A percentile compares a stretch with the other conserved stretches of the same genome.
These are phyloP conservation scores for Nothophytophthora sp. DNA, from an alignment of 352 stramenopile genomes.

Conservation along the genomic window DNA sequence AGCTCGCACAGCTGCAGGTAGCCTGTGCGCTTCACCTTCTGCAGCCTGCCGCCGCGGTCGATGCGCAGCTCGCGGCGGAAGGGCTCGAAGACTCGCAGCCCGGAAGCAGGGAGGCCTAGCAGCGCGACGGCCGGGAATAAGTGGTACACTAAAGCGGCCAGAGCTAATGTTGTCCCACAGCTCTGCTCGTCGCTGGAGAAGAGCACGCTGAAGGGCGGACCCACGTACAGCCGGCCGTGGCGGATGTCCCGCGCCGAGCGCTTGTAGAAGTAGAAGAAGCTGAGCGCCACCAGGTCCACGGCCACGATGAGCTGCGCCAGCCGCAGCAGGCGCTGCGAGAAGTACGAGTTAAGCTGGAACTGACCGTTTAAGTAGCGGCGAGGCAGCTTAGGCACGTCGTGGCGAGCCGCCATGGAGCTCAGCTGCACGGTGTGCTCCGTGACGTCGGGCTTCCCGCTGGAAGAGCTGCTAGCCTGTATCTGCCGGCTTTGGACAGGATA, in stretches of 20 bases:
- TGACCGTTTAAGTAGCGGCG: conserved; percentile 47
- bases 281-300: conserved; percentile 53
- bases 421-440: conserved; percentile 36
- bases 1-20: conserved; percentile 81
- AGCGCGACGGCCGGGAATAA: conserved; percentile 64
- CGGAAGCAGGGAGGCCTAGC: conserved; percentile 63
- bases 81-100: conserved; percentile 64
- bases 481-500: conserved; percentile 8
- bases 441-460: conserved; percentile 14
- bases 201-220: conserved; percentile 37
- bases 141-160: conserved; percentile 72
- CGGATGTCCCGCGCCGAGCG: conserved; percentile 22
- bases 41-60: conserved; percentile 50
- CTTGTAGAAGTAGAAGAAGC: conserved; percentile 64
- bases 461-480: conserved; percentile 9
- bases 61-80: conserved; percentile 74
- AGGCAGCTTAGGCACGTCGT: conserved; percentile 33
- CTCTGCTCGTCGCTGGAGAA: conserved; percentile 39
- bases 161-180: conserved; percentile 51
- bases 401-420: conserved; percentile 33
- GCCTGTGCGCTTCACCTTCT: conserved; percentile 81
- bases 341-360: conserved; percentile 86
- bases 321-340: conserved; percentile 59
- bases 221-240: conserved; percentile 45
- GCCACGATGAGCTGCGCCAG: conserved; percentile 63